phyloP scores from a whole-genome alignment of 768 basidiomycete genomes.

The Rhodosporidiobolus sp. region DNA sequence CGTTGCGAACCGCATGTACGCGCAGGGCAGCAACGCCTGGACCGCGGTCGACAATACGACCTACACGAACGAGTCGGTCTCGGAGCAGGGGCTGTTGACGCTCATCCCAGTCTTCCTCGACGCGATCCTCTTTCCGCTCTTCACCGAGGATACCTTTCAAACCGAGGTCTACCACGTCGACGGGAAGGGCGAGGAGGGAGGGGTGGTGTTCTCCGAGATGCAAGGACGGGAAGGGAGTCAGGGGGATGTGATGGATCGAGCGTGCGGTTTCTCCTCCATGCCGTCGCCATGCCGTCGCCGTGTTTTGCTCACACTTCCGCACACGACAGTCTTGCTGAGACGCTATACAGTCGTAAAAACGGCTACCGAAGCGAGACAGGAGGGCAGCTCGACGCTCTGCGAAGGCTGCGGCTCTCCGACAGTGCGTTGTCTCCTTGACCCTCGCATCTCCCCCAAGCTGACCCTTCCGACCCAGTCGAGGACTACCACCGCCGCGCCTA shows the following conservation, averaged over 20 bases:
- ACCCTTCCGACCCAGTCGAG: conserved; percentile 58
- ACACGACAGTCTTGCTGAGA: conserved; percentile 54
- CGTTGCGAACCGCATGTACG: conserved; percentile 90
- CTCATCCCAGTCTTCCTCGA: conserved; percentile 75
- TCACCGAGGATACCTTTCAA: conserved; percentile 67
- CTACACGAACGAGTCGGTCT: conserved; percentile 84
- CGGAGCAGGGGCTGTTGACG: conserved; percentile 67
- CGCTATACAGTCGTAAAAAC: conserved; percentile 73
- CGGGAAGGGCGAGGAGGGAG: conserved; percentile 80
- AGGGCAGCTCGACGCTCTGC: conserved; percentile 84
- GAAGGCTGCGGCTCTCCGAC: conserved; percentile 77
- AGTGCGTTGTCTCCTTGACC: conserved; percentile 55
- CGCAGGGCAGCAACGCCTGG: conserved; percentile 83
- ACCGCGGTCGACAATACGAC: conserved; percentile 57
- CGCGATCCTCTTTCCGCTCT: conserved; percentile 91
- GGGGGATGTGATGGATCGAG: conserved; percentile 82
- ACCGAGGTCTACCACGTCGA: conserved; percentile 81
- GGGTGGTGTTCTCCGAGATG: conserved; percentile 59
- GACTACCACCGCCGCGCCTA: conserved; percentile 85
- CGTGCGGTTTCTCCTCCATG: conserved; percentile 55
- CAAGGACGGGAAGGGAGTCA: conserved; percentile 86
- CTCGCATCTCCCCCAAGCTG: neutral
- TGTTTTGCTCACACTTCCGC: conserved; percentile 3
- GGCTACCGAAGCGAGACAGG: conserved; percentile 96
- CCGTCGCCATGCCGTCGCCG: neutral